These are phyloP conservation scores for Nemania bipapillata DNA, from an alignment of 2,329 filamentous ascomycete species.

Conservation along the genomic window DNA sequence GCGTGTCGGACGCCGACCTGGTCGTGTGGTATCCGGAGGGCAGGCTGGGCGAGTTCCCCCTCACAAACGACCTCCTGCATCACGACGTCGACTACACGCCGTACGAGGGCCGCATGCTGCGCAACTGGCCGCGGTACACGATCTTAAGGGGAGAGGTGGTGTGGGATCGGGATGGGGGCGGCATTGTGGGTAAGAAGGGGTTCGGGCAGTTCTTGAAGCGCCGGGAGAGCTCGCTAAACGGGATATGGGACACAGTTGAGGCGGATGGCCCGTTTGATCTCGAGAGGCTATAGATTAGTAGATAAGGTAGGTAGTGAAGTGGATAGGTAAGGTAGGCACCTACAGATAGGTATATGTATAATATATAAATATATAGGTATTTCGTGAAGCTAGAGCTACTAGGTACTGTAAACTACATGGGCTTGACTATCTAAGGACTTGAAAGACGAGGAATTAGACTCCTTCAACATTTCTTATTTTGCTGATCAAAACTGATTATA, in stretches of 20 bases:
- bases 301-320: too few species aligned
- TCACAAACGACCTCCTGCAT: conserved; percentile 67
- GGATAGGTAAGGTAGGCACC: too few species aligned
- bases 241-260: conserved; percentile 49
- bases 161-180: conserved; percentile 66
- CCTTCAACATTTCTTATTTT: too few species aligned
- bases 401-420: too few species aligned
- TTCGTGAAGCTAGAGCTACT: background rate
- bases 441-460: background rate
- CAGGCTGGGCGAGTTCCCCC: conserved; percentile 55
- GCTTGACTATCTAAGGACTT: background rate
- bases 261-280: conserved; percentile 40
- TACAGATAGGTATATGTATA: too few species aligned
- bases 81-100: conserved; percentile 72
- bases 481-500: too few species aligned
- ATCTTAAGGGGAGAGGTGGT: conserved; percentile 68
- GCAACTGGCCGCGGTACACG: conserved; percentile 71
- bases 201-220: conserved; percentile 41
- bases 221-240: conserved; percentile 33
- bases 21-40: conserved; percentile 67
- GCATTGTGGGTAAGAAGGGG: conserved; percentile 53
- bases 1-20: conserved; percentile 65
- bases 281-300: conserved; percentile 50
- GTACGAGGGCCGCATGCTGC: conserved; percentile 66
- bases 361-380: too few species aligned